phyloP scores from a whole-genome alignment of 2,329 filamentous ascomycete species.

The Exutisphaerella laricina region DNA sequence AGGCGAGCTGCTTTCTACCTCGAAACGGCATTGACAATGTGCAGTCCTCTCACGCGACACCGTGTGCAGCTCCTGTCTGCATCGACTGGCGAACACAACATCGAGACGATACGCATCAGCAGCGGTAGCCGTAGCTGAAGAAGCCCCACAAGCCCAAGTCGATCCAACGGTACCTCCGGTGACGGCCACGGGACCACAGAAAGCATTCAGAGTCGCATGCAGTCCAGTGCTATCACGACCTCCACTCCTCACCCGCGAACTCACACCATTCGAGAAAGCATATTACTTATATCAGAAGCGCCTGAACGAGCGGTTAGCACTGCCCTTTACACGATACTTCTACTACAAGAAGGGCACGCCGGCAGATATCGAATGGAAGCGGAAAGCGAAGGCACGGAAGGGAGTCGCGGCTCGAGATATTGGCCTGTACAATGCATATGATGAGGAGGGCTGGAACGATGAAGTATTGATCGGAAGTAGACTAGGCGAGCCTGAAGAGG shows the following conservation, averaged over 20 bases:
- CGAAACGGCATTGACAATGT: too few species aligned
- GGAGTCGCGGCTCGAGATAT: slow-evolving; percentile 72
- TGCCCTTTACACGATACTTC: slow-evolving; percentile 84
- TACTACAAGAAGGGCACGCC: slow-evolving; percentile 93
- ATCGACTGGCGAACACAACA: slow-evolving; percentile 32
- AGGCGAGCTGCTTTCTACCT: too few species aligned
- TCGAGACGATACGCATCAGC: slow-evolving; percentile 33
- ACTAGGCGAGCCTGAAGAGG: slow-evolving; percentile 57
- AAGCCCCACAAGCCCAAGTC: slow-evolving; percentile 24
- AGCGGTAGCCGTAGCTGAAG: slow-evolving; percentile 32
- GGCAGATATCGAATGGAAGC: slow-evolving; percentile 79
- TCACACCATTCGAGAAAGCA: slow-evolving; percentile 82
- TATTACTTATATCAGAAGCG: slow-evolving; percentile 98
- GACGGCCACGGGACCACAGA: slow-evolving; percentile 45
- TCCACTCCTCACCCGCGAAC: slow-evolving; percentile 75
- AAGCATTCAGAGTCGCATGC: slow-evolving; percentile 46
- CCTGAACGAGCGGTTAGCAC: slow-evolving; percentile 82
- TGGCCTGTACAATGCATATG: slow-evolving; percentile 72
- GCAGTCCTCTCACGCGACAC: slow-evolving; percentile 36
- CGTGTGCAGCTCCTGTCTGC: slow-evolving; percentile 44
- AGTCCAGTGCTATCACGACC: slow-evolving; percentile 83
- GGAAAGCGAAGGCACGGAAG: slow-evolving; percentile 71
- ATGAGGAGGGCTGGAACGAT: slow-evolving; percentile 78
- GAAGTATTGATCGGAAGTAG: slow-evolving; percentile 72
- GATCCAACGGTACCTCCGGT: slow-evolving; percentile 30